Base-by-base conservation (phyloP, 768 basidiomycete species). In the Termitomyces sp. region DNA sequence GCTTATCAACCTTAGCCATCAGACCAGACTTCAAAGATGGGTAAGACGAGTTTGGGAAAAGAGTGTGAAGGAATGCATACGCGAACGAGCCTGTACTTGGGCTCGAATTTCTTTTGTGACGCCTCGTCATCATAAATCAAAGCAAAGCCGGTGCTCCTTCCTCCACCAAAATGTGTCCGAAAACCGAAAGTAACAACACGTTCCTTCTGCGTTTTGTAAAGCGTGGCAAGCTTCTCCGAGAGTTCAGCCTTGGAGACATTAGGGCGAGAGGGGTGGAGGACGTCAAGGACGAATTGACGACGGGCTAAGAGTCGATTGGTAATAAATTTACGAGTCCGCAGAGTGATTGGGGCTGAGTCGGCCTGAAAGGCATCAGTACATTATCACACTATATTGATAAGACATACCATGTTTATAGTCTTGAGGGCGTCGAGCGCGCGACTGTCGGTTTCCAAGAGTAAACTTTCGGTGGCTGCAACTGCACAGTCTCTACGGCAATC, bases 271-370 rank as follows among this genome's bases (percentile, higher is more conserved):
- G 96, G 96, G 78, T 99, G 97, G 65, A 97, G 86, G 65, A 96
- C 84, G 66, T 95, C 94, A 64, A 98, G 82, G 66, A 98, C 83
- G 70, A 98, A 95, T 82, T 98, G 97, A 69, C 92, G 91, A 67
- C 97, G 91, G 66, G 91, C 86, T 52, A 99, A 80, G 64, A 99
- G 90, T 60, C 94, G 93, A 85, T 99, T 99, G 72, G 95, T 97
- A 76, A 98, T 91, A 81, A 98, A 98, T 82, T 99, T 98, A 75
- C 95, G 91, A 56, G 97, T 97, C 69, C 97, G 92, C 72, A 99
- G 83, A 65, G 97, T 99, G 66, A 99, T 82, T 59, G 95, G 87
- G 73, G 92, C 52, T 20, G 52, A 83, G 73, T 90, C 90, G 77
- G 89, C 83, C 90, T 92, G 66, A 22, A 70, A 63, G 22, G 6